Conservation (phyloP, 148 eudicot species). For the Chenopodium suecicum region DNA sequence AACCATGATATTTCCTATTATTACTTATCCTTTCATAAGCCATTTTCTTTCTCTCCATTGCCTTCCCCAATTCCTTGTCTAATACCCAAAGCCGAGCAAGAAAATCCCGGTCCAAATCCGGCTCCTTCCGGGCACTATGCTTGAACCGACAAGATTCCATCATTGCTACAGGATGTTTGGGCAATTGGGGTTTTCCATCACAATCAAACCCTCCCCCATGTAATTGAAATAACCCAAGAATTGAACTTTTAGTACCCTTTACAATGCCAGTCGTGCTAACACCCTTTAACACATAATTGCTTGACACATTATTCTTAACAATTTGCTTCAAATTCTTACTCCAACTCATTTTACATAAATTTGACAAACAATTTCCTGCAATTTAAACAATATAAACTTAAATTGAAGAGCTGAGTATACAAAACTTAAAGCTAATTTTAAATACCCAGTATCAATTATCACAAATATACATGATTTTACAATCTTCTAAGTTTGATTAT, state of each 20-base stretch:
- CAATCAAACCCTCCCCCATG: conserved; percentile 19
- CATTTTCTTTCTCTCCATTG: conserved; percentile 30
- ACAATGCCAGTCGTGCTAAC: conserved; percentile 1
- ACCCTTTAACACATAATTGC: conserved; percentile 3
- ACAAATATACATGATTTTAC: neutral
- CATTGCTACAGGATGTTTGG: conserved; percentile 3
- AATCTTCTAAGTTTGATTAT: neutral
- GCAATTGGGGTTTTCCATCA: conserved; percentile 20
- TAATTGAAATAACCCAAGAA: conserved; percentile 7
- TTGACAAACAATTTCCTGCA: conserved; percentile 22
- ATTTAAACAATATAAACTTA: neutral
- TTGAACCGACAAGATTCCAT: conserved; percentile 29
- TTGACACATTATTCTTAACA: conserved; percentile 8
- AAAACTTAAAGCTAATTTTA: neutral
- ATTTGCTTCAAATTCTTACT: conserved; percentile 20
- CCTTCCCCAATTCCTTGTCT: conserved; percentile 49
- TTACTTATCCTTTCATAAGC: neutral
- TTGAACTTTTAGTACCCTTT: conserved; percentile 5
- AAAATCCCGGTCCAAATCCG: conserved; percentile 64
- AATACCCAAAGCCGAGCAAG: conserved; percentile 61
- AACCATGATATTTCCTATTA: conserved; percentile 3
- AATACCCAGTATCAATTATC: neutral
- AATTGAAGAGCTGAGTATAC: neutral
- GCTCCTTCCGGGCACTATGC: conserved; percentile 34
- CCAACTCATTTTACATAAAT: conserved; percentile 28